Base-by-base conservation (phyloP, 805 yeast species). In the Teunomyces aglyptinius region DNA sequence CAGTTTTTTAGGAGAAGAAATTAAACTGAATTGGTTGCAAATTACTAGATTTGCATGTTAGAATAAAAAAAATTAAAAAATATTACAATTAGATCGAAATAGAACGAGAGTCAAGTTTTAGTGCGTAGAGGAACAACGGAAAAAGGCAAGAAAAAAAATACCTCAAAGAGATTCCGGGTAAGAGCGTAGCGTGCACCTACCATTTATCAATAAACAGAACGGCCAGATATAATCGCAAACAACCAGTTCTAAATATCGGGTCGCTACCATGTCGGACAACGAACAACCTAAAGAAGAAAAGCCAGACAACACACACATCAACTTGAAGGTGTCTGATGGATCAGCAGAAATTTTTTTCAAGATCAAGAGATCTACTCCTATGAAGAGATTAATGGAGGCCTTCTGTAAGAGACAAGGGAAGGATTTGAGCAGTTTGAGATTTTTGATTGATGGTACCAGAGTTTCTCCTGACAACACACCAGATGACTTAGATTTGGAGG, bases 371-470 rank as follows among this genome's bases (percentile, higher is more conserved):
- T 78, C 91, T 34, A 94, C 99, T 4, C 96, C 92, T 41, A 79
- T 94, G 76, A 87, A 82, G 68, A 87, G 96, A 72, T 82, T 94
- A 60, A 92, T 94, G 90, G 98, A 92, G 61, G 96, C 97, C 10
- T 94, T 92, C 67, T 95, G 98, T 67, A 91, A 91, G 72, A 87
- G 99, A 76, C 96, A 92, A 63, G 98, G 98, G 38, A 92, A 92
- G 67, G 82, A 86, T 53, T 71, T 86, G 62, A 82, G 80, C 56
- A 81, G 92, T 43, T 74, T 94, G 65, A 82, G 98, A 67, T 94
- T 94, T 67, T 75, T 94, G 61, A 85, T 85, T 63, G 99, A 94
- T 55, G 99, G 99, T 53, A 86, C 89, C 56, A 83, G 98, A 63
- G 83, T 94, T 49, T 77, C 80, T 53, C 86, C 91, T 7, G 91